Conservation (phyloP, 495 filamentous ascomycete genomes). For the Penicillium ucsense region DNA sequence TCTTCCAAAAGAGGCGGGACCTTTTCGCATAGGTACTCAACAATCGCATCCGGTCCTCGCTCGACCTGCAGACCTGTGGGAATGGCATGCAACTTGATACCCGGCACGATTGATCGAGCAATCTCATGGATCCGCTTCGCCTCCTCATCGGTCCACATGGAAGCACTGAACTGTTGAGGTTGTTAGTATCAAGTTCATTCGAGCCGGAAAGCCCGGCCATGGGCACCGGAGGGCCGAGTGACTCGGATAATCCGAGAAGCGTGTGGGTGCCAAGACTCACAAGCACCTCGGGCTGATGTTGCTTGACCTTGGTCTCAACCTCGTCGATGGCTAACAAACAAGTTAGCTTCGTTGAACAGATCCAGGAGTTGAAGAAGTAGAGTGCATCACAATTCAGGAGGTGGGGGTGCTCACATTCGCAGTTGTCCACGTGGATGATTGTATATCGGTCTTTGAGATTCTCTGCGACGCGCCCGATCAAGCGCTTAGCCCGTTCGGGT, state of each 20-base stretch:
- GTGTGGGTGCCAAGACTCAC: slow-evolving; percentile 16
- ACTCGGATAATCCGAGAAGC: slow-evolving; percentile 6
- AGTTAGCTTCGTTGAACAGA: slow-evolving; percentile 1
- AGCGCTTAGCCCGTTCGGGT: slow-evolving; percentile 51
- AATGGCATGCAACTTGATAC: slow-evolving; percentile 50
- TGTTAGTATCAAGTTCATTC: slow-evolving; percentile 1
- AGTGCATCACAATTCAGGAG: no score
- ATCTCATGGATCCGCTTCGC: slow-evolving; percentile 44
- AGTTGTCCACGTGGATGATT: slow-evolving; percentile 51
- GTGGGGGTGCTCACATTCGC: slow-evolving; percentile 34
- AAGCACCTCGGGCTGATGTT: slow-evolving; percentile 43
- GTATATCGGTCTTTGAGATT: slow-evolving; percentile 49
- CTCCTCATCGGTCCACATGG: slow-evolving; percentile 58
- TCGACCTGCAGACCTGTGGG: slow-evolving; percentile 56
- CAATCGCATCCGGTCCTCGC: slow-evolving; percentile 54
- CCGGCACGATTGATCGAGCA: slow-evolving; percentile 39
- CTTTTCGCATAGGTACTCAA: slow-evolving; percentile 53
- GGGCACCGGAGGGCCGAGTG: not conserved
- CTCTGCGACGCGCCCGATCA: slow-evolving; percentile 51
- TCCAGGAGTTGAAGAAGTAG: slow-evolving; percentile 1
- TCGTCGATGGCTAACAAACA: slow-evolving; percentile 35
- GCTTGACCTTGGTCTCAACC: slow-evolving; percentile 38
- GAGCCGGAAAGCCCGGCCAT: not conserved
- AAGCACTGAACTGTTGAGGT: slow-evolving; percentile 47
- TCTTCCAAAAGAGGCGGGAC: slow-evolving; percentile 42